phyloP scores from a whole-genome alignment of 768 basidiomycete species.

The Fomitopsis serialis region DNA sequence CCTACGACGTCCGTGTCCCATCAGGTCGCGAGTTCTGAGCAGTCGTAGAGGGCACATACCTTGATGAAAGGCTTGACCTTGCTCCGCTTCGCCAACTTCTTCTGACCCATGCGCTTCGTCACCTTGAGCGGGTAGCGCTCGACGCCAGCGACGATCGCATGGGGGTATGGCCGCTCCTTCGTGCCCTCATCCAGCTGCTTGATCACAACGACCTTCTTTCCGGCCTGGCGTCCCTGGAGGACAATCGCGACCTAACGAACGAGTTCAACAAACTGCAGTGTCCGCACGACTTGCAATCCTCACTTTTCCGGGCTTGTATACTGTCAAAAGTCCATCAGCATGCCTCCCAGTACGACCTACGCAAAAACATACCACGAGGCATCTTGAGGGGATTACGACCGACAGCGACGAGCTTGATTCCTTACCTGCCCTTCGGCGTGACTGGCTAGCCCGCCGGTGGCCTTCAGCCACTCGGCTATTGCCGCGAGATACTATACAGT shows the following conservation, averaged over 20 bases:
- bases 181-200: conserved; percentile 96
- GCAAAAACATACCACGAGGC: conserved; percentile 33
- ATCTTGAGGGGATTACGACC: conserved; percentile 28
- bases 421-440: conserved; percentile 6
- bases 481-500: conserved; percentile 21
- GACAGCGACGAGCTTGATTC: conserved; percentile 10
- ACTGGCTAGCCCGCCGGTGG: conserved; percentile 1
- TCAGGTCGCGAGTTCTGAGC: background rate
- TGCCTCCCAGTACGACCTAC: background rate
- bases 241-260: conserved; percentile 79
- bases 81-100: conserved; percentile 86
- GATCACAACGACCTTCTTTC: conserved; percentile 98
- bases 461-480: conserved; percentile 20
- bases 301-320: conserved; percentile 96
- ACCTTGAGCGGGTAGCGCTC: conserved; percentile 99
- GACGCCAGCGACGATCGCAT: conserved; percentile 97
- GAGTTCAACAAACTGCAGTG: conserved; percentile 2
- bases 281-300: background rate
- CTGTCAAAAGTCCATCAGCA: conserved; percentile 31
- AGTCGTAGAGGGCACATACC: conserved; percentile 40
- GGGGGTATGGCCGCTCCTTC: conserved; percentile 94
- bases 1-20: conserved; percentile 34
- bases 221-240: conserved; percentile 98
- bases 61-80: conserved; percentile 99
- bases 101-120: conserved; percentile 94